Evolutionary conservation across 352 stramenopile species (phyloP).

Genomic region (Globisporangium polare): DNA sequence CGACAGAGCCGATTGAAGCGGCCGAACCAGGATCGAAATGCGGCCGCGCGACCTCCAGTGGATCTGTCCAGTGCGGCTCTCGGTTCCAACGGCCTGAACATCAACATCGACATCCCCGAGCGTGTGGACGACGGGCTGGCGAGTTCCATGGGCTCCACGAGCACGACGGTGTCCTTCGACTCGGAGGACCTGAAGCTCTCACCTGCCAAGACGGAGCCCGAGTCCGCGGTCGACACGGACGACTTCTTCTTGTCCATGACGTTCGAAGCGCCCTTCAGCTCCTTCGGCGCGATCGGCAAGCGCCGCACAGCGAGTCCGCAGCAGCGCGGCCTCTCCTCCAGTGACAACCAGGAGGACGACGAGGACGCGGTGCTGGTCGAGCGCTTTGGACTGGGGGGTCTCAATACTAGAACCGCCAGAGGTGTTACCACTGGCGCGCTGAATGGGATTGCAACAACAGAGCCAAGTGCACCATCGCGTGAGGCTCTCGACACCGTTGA

Average conservation of each 20-base stretch:
- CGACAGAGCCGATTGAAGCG: conserved; percentile 1
- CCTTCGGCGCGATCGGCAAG: conserved; percentile 16
- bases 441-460: not conserved
- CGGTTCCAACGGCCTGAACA: not conserved
- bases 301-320: not conserved
- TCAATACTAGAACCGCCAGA: not conserved
- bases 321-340: not conserved
- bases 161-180: conserved; percentile 15
- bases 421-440: not conserved
- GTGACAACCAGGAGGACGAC: not conserved
- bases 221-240: not conserved
- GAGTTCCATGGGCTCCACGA: conserved; percentile 16
- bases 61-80: not conserved
- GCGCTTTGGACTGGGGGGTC: conserved; percentile 1
- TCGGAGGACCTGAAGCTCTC: conserved; percentile 12
- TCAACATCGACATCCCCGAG: conserved; percentile 4
- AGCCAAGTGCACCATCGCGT: not conserved
- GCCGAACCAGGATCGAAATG: not conserved
- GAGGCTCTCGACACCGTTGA: not conserved
- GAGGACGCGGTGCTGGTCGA: conserved; percentile 12
- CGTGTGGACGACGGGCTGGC: not conserved
- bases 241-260: conserved; percentile 15
- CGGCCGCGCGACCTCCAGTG: not conserved
- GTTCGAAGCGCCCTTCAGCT: conserved; percentile 15
- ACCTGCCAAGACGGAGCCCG: not conserved